These are phyloP conservation scores for Alternaria ethzedia DNA, from an alignment of 2,329 filamentous ascomycete genomes.

Conservation along the genomic window DNA sequence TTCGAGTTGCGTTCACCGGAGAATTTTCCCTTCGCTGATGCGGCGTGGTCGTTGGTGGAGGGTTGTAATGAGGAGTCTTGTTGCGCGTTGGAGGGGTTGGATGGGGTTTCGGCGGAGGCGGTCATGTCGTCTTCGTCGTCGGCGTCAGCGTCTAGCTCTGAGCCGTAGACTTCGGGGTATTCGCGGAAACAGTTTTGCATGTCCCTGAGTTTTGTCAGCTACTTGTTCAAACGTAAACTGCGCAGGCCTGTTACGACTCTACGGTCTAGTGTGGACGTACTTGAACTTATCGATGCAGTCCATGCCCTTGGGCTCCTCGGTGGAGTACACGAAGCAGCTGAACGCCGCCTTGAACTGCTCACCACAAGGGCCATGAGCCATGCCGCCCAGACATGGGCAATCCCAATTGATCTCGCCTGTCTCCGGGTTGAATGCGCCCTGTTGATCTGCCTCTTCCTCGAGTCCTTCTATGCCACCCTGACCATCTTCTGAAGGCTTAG, in stretches of 20 bases:
- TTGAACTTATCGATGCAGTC: slow-evolving; percentile 98
- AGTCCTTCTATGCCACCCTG: slow-evolving; percentile 60
- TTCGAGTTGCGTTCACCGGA: slow-evolving; percentile 12
- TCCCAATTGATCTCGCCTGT: slow-evolving; percentile 99
- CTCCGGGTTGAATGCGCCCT: slow-evolving; percentile 97
- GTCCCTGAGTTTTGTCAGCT: slow-evolving; percentile 60
- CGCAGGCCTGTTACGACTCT: not conserved
- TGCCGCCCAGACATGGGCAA: slow-evolving; percentile 94
- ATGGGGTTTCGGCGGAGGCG: slow-evolving; percentile 8
- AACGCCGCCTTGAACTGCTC: slow-evolving; percentile 95
- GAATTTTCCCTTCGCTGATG: slow-evolving; percentile 7
- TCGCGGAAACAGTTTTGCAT: slow-evolving; percentile 98
- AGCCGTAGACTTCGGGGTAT: slow-evolving; percentile 91
- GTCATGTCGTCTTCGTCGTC: slow-evolving; percentile 66
- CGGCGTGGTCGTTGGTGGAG: slow-evolving; percentile 10
- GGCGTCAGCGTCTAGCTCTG: slow-evolving; percentile 81
- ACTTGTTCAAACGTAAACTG: not conserved
- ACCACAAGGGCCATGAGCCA: slow-evolving; percentile 95
- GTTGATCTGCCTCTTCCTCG: slow-evolving; percentile 81
- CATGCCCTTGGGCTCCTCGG: slow-evolving; percentile 95
- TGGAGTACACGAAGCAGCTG: slow-evolving; percentile 97
- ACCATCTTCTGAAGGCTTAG: slow-evolving; percentile 9
- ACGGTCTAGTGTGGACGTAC: slow-evolving; percentile 59
- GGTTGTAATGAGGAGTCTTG: not conserved
- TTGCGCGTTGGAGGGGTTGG: not conserved